Evolutionary conservation across 2,329 filamentous ascomycete species (phyloP).

Genomic region (Colletotrichum plurivorum): DNA sequence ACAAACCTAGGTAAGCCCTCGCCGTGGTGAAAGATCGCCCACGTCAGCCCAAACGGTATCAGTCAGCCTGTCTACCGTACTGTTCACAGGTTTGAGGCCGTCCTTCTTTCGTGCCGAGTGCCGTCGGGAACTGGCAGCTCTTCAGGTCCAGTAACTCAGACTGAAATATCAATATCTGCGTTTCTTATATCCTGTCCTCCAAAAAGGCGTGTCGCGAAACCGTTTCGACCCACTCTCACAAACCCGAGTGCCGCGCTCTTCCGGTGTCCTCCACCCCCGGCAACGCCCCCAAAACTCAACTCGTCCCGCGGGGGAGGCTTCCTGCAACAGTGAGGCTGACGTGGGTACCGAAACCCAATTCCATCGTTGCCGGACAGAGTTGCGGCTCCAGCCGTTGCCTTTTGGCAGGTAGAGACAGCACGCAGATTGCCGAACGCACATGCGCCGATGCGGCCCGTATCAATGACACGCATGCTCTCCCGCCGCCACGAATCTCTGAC

Average conservation of each 20-base stretch:
- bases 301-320: neutral
- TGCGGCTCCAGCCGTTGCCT: slow-evolving; percentile 21
- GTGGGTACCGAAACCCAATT: neutral
- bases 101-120: neutral
- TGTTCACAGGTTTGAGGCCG: neutral
- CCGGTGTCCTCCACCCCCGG: slow-evolving; percentile 26
- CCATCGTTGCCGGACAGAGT: slow-evolving; percentile 4
- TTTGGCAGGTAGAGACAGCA: neutral
- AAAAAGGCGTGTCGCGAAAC: slow-evolving; percentile 30
- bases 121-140: neutral
- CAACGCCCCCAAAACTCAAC: slow-evolving; percentile 11
- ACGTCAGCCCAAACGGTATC: neutral
- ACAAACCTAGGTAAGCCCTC: slow-evolving; percentile 27
- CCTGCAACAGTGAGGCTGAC: neutral
- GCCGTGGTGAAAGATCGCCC: slow-evolving; percentile 10
- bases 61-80: neutral
- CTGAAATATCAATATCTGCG: neutral
- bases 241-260: neutral
- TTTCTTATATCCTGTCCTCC: neutral
- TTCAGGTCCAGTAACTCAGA: neutral
- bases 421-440: too few species aligned
- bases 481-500: too few species aligned
- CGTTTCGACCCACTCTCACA: slow-evolving; percentile 33
- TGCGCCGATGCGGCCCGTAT: too few species aligned
- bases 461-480: too few species aligned